Conservation (phyloP, 176 grass and related monocot species). For the Oryza punctata region DNA sequence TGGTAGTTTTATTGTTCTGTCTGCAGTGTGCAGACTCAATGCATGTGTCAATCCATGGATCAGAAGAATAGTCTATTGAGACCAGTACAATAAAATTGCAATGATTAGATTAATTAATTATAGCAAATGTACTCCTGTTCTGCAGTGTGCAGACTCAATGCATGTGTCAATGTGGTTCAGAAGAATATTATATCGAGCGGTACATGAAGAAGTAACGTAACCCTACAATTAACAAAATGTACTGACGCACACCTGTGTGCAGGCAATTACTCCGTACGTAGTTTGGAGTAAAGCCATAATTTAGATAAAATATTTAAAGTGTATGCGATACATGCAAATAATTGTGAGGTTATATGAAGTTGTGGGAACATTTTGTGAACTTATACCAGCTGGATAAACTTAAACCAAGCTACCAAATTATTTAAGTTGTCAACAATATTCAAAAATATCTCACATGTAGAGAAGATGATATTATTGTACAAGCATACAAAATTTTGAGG, state of each 20-base stretch:
- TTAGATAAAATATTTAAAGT: neutral
- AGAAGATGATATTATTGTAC: too few relatives aligned
- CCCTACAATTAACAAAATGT: neutral
- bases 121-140: neutral
- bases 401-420: too few relatives aligned
- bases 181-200: conserved; percentile 25
- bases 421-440: too few relatives aligned
- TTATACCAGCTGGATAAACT: neutral
- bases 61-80: conserved; percentile 23
- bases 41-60: conserved; percentile 32
- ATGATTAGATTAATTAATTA: conserved; percentile 1
- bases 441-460: too few relatives aligned
- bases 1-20: neutral
- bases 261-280: neutral
- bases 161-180: conserved; percentile 29
- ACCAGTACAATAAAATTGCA: neutral
- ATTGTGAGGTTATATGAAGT: neutral
- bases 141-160: conserved; percentile 25
- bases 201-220: neutral
- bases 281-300: neutral
- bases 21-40: conserved; percentile 19
- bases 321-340: neutral
- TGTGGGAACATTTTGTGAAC: neutral
- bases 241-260: neutral
- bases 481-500: too few relatives aligned